Evolutionary conservation across 179 eudicot species (phyloP).

Genomic region (Camellia oleifera): DNA sequence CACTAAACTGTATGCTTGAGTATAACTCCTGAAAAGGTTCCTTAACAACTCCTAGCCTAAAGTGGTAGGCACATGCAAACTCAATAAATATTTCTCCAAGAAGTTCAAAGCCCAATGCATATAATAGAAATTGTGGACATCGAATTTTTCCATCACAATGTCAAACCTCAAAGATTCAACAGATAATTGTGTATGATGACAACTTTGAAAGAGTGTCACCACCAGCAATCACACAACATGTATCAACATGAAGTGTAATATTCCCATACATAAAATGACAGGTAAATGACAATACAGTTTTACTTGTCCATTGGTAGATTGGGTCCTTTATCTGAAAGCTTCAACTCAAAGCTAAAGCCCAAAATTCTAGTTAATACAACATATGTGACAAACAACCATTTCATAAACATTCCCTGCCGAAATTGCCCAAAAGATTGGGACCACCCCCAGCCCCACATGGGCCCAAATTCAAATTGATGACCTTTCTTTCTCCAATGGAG

Average conservation of each 20-base stretch:
- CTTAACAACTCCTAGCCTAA: neutral
- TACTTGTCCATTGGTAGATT: neutral
- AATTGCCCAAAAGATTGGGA: neutral
- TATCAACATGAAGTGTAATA: neutral
- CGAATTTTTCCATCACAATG: neutral
- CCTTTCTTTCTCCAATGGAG: neutral
- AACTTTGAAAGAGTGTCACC: neutral
- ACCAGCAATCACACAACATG: neutral
- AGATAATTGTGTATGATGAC: neutral
- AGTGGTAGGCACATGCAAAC: neutral
- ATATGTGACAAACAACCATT: neutral
- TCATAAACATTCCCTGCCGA: neutral
- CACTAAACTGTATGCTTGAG: neutral
- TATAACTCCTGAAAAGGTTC: constrained; percentile 1
- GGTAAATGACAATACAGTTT: neutral
- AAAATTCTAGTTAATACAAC: neutral
- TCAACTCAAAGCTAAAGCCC: neutral
- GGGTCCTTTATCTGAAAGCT: neutral
- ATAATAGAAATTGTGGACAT: neutral
- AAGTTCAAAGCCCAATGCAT: constrained; percentile 5
- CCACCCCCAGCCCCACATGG: neutral
- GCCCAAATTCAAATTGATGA: neutral
- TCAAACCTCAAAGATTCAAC: neutral
- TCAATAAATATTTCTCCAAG: neutral
- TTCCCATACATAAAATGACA: neutral